Evolutionary conservation across 2,329 filamentous ascomycete species (phyloP).

Genomic region (Sporothrix inflata): DNA sequence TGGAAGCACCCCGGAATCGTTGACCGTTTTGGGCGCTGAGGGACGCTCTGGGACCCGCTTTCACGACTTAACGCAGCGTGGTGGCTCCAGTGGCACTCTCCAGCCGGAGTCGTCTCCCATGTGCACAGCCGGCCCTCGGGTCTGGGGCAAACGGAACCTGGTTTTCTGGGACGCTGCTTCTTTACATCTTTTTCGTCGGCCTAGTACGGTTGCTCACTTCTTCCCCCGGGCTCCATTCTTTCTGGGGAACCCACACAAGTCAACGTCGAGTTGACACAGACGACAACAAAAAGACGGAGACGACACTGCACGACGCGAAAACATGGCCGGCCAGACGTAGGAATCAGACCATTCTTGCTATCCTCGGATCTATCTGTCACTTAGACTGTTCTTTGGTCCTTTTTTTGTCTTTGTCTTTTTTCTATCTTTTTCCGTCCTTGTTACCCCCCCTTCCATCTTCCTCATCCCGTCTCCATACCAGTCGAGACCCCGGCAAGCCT

Average conservation of each 20-base stretch:
- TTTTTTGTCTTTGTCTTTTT: background rate
- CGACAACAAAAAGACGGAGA: constrained; percentile 1
- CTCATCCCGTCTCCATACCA: background rate
- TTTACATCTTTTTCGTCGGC: background rate
- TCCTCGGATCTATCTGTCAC: constrained; percentile 2
- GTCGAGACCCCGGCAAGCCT: constrained; percentile 2
- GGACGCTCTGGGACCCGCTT: background rate
- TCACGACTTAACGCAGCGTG: background rate
- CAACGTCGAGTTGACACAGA: background rate
- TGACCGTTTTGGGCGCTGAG: background rate
- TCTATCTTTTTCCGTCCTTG: background rate
- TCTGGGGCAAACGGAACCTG: constrained; percentile 6
- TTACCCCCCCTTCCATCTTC: background rate
- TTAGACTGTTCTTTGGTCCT: background rate
- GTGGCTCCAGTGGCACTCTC: background rate
- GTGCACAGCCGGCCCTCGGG: background rate
- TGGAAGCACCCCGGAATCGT: background rate
- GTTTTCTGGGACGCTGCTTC: background rate
- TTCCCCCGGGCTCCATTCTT: background rate
- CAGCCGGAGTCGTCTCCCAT: background rate
- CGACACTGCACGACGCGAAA: background rate
- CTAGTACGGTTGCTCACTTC: background rate
- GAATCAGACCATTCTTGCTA: background rate
- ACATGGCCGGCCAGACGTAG: background rate
- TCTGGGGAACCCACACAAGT: constrained; percentile 10